phyloP scores from a whole-genome alignment of 139 green algal genomes.

The Yamagishiella unicocca region DNA sequence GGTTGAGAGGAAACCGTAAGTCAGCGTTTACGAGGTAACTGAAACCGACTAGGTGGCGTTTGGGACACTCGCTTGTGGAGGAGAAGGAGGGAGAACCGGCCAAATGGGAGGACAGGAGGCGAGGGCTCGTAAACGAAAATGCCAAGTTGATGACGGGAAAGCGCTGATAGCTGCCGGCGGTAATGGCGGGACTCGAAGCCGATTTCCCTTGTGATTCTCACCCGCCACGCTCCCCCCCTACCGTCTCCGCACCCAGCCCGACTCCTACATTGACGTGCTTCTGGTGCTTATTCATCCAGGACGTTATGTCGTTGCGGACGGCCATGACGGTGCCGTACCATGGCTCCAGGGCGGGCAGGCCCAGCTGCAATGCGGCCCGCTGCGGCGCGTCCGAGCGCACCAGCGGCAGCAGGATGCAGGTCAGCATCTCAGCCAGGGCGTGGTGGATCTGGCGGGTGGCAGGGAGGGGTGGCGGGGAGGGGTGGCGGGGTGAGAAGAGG shows the following conservation, averaged over 20 bases:
- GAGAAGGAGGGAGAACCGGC: too few relatives aligned
- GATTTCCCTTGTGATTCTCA: too few relatives aligned
- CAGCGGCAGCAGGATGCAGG: constrained; percentile 69
- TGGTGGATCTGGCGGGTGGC: constrained; percentile 61
- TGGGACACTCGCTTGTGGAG: too few relatives aligned
- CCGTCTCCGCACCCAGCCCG: neutral
- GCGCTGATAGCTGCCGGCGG: too few relatives aligned
- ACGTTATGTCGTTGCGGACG: constrained; percentile 57
- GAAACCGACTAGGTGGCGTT: too few relatives aligned
- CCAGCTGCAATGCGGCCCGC: constrained; percentile 46
- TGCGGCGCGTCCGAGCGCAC: constrained; percentile 73
- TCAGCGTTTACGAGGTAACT: too few relatives aligned
- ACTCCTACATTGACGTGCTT: constrained; percentile 88
- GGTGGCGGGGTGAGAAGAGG: too few relatives aligned
- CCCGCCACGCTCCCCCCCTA: neutral
- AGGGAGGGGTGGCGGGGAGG: neutral
- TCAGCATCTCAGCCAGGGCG: constrained; percentile 83
- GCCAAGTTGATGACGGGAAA: too few relatives aligned
- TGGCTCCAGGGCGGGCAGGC: constrained; percentile 20
- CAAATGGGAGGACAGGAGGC: too few relatives aligned
- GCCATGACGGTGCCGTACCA: constrained; percentile 55
- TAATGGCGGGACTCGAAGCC: too few relatives aligned
- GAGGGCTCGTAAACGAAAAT: too few relatives aligned
- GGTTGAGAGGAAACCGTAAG: too few relatives aligned
- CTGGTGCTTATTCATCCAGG: constrained; percentile 72